A percentile compares a stretch with the other conserved stretches of the same genome.
These are phyloP conservation scores for Alloteropsis angusta DNA, from an alignment of 202 grass and related monocot species.

Conservation along the genomic window DNA sequence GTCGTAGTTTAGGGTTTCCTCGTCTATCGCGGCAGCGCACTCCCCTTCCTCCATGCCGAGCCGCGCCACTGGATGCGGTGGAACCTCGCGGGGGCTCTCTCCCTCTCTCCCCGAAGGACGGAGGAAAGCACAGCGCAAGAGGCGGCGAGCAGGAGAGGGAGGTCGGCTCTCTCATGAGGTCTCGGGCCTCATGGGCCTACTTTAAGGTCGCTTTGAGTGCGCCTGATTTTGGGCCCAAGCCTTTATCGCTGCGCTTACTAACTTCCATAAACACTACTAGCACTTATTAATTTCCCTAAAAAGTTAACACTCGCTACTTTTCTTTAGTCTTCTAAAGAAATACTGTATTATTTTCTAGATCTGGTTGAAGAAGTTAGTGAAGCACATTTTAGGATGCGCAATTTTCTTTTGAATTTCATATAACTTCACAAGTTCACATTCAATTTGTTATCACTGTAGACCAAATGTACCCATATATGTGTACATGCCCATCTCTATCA, in stretches of 20 bases:
- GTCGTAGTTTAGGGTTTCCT: conserved; percentile 34
- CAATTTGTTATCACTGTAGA: too few relatives aligned
- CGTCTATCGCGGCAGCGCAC: conserved; percentile 25
- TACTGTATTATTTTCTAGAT: too few relatives aligned
- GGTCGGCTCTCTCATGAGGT: neutral
- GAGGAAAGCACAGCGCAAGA: neutral
- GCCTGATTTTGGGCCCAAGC: neutral
- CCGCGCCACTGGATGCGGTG: neutral
- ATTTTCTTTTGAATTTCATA: too few relatives aligned
- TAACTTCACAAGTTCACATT: too few relatives aligned
- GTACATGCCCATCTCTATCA: too few relatives aligned
- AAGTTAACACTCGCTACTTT: neutral
- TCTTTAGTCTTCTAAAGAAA: too few relatives aligned
- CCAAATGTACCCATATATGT: too few relatives aligned
- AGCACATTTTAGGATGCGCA: too few relatives aligned
- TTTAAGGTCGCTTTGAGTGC: neutral
- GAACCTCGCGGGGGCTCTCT: neutral
- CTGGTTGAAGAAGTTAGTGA: too few relatives aligned
- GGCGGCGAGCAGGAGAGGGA: neutral
- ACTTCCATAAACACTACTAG: neutral
- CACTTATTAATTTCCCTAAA: neutral
- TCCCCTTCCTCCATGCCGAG: conserved; percentile 36
- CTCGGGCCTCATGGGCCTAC: neutral
- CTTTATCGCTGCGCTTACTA: too few relatives aligned
- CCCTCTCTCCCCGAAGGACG: neutral